Percentiles rank a stretch among this genome's conserved stretches.
Conservation (phyloP, 805 yeast species). For the Cyberlindnera lachancei region DNA sequence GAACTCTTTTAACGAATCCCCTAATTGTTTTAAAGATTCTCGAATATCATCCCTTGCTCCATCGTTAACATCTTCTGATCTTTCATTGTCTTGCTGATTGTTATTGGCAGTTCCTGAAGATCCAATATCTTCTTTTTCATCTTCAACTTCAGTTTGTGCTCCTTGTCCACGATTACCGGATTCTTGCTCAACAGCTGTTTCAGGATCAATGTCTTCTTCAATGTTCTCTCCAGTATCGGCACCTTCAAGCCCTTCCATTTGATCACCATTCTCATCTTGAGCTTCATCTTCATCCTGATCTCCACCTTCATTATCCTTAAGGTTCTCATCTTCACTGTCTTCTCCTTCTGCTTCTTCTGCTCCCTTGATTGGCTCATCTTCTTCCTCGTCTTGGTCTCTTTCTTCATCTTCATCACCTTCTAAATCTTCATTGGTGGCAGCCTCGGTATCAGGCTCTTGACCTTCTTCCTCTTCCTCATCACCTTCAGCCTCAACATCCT, state of each 20-base stretch:
- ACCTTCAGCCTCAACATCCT: slow-evolving; percentile 20
- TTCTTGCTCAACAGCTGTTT: slow-evolving; percentile 52
- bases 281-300: slow-evolving; percentile 35
- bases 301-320: slow-evolving; percentile 23
- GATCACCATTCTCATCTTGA: slow-evolving; percentile 32
- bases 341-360: slow-evolving; percentile 22
- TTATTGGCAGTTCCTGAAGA: slow-evolving; percentile 50
- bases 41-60: slow-evolving; percentile 59
- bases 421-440: slow-evolving; percentile 26
- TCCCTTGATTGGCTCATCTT: slow-evolving; percentile 23
- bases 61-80: slow-evolving; percentile 37
- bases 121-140: slow-evolving; percentile 62
- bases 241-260: slow-evolving; percentile 49
- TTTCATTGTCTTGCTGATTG: slow-evolving; percentile 34
- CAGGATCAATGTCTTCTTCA: slow-evolving; percentile 42
- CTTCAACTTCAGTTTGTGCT: slow-evolving; percentile 45
- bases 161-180: slow-evolving; percentile 58
- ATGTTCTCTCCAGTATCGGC: slow-evolving; percentile 34
- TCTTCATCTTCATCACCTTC: slow-evolving; percentile 23
- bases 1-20: slow-evolving; percentile 87
- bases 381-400: slow-evolving; percentile 27
- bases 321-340: slow-evolving; percentile 27
- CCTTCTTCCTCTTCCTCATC: slow-evolving; percentile 25
- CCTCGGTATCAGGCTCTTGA: slow-evolving; percentile 22
- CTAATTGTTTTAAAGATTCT: slow-evolving; percentile 79